These are phyloP conservation scores for Cryptococcus amylolentus DNA, from an alignment of 1,284 basidiomycete genomes.

Conservation along the genomic window DNA sequence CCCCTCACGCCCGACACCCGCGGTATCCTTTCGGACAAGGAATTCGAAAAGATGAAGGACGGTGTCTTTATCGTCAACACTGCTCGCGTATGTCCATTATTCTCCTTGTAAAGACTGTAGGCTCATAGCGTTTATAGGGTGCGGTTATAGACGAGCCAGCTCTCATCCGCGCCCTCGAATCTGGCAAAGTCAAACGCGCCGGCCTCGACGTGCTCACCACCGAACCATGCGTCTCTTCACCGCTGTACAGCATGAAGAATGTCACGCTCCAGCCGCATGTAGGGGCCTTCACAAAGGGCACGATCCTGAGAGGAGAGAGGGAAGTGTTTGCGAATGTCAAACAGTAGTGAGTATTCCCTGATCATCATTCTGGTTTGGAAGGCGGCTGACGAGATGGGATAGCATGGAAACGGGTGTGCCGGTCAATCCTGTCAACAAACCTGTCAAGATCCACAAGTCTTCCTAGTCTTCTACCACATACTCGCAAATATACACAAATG, in stretches of 20 bases:
- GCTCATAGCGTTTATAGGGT: constrained; percentile 6
- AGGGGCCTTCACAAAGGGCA: constrained; percentile 22
- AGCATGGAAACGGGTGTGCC: constrained; percentile 26
- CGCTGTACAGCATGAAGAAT: constrained; percentile 11
- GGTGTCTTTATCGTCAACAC: constrained; percentile 46
- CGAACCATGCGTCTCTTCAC: constrained; percentile 23
- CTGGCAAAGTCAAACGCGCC: constrained; percentile 33
- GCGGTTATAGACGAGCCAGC: constrained; percentile 43
- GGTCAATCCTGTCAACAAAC: constrained; percentile 23
- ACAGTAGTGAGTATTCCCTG: constrained; percentile 14
- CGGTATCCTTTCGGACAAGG: constrained; percentile 29
- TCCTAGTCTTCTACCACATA: constrained; percentile 3
- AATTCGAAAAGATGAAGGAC: constrained; percentile 42
- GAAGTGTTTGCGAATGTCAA: constrained; percentile 27
- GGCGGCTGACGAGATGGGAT: background rate
- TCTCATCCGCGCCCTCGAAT: constrained; percentile 38
- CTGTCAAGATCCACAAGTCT: constrained; percentile 14
- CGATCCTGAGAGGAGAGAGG: constrained; percentile 17
- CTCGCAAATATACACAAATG: background rate
- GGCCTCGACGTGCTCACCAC: constrained; percentile 41
- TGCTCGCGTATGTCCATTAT: constrained; percentile 19
- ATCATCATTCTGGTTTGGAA: background rate
- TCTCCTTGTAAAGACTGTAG: constrained; percentile 3
- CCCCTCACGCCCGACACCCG: constrained; percentile 35
- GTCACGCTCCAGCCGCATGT: constrained; percentile 32